Evolutionary conservation across 2,329 filamentous ascomycete genomes (phyloP), one percentile per base, ranked within the genome.

Genomic region (Neospermospora avenae): DNA sequence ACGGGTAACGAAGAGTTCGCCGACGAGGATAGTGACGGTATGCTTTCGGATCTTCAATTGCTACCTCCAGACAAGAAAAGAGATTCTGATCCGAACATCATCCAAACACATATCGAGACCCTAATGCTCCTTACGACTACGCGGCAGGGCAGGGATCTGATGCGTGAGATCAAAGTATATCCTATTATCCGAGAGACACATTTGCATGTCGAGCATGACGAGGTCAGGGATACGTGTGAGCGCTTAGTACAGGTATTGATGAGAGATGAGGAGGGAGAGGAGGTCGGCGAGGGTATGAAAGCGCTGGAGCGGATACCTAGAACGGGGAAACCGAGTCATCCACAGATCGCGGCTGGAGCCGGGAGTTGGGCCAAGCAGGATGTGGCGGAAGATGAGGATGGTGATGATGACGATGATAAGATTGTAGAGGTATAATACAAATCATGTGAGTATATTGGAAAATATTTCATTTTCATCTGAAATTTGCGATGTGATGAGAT

Each of bases 21-120:
- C 18, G 90, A 93, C 37, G 91, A 97, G 52, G 95, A 99, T 67
- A 89, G 84, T 60, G 82, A 91, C 71, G 85, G 82, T 41, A 96
- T 99, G 91, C 80, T 96, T 11, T 87, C 92, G 0, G 95, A 98
- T 73, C 79, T 96, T 64, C 93, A 98, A 75, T 81, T 98, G 0
- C 80, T 98, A 11, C 89, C 92, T 0, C 89, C 92, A 0, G 92
- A 97, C 71, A 98, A 99, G 80, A 80, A 88, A 75, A 84, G 93
- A 42, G 95, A 99, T 65, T 74, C 81, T 3, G 91, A 97, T 69
- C 74, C 77, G 16, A 83, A 84, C 49, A 95, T 96, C 65, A 81
- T 97, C 57, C 84, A 89, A 71, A 95, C 90, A 2, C 93, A 98
- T 73, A 76, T 99, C 20, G 95, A 99, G 77, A 96, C 92, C 0